Percentiles rank a stretch among this genome's conserved stretches.
phyloP scores from a whole-genome alignment of 345 rosid genomes.

The Pelargonium nanum region DNA sequence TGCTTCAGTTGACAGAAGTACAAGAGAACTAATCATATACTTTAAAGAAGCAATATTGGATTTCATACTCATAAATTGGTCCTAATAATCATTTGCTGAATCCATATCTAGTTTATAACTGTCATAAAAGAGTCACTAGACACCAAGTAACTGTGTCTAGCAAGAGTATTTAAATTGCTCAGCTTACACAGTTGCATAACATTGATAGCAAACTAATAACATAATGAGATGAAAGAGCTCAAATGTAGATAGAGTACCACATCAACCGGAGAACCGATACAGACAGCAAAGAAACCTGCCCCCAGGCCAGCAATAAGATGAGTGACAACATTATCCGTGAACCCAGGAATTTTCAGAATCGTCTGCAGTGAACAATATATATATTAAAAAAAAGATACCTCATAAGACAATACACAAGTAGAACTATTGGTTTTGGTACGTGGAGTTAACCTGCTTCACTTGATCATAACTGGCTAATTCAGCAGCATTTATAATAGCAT shows the following conservation, averaged over 20 bases:
- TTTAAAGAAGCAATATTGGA: background rate
- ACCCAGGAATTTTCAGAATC: constrained; percentile 90
- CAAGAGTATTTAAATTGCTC: background rate
- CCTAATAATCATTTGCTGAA: background rate
- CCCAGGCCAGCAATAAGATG: constrained; percentile 92
- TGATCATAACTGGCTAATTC: constrained; percentile 96
- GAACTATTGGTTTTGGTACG: background rate
- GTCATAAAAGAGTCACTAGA: too few relatives aligned
- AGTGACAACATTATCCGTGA: constrained; percentile 82
- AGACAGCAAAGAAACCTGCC: constrained; percentile 95
- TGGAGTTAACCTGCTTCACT: constrained; percentile 66
- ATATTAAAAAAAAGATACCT: background rate
- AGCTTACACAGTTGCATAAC: background rate
- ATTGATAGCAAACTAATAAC: constrained; percentile 5
- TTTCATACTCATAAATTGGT: background rate
- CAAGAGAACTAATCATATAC: background rate
- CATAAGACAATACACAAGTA: constrained; percentile 5
- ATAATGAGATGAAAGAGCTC: background rate
- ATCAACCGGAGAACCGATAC: constrained; percentile 97
- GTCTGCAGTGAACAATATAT: constrained; percentile 36
- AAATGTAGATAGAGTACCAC: constrained; percentile 51
- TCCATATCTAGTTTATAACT: too few relatives aligned
- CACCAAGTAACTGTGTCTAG: background rate
- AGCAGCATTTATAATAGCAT: constrained; percentile 96
- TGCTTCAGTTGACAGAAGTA: background rate